Evolutionary conservation across 1,284 basidiomycete species (phyloP).

Genomic region (Schizophyllum amplum): DNA sequence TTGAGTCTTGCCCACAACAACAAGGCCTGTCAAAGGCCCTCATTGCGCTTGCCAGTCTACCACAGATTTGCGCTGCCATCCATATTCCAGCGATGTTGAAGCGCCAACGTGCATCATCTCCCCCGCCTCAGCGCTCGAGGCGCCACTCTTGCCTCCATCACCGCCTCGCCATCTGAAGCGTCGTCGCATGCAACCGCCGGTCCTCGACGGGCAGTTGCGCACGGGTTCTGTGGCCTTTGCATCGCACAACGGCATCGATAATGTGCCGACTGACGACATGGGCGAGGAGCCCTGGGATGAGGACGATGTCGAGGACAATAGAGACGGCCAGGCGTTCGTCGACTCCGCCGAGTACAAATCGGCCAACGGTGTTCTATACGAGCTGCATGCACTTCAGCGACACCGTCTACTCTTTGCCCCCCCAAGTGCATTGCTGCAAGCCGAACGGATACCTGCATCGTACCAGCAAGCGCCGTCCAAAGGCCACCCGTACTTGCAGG

Average conservation of each 20-base stretch:
- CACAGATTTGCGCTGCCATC: not conserved
- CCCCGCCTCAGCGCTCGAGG: constrained; percentile 28
- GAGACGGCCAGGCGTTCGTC: constrained; percentile 11
- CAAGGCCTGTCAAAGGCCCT: not conserved
- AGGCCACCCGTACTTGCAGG: constrained; percentile 4
- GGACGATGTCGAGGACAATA: constrained; percentile 27
- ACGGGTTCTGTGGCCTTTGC: constrained; percentile 14
- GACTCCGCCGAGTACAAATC: constrained; percentile 37
- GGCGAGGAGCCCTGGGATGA: constrained; percentile 25
- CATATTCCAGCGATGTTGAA: constrained; percentile 47
- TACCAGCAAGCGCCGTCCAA: constrained; percentile 3
- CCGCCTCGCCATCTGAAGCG: constrained; percentile 34
- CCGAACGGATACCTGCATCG: constrained; percentile 2
- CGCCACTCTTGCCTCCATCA: constrained; percentile 24
- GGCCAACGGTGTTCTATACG: constrained; percentile 54
- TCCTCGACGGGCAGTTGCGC: constrained; percentile 34
- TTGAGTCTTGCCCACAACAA: not conserved
- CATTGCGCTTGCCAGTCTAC: not conserved
- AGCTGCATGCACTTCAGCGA: constrained; percentile 58
- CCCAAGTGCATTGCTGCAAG: constrained; percentile 11
- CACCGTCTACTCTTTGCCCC: constrained; percentile 44
- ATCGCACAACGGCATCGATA: constrained; percentile 15
- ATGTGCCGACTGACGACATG: too few species aligned
- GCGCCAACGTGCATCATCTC: constrained; percentile 49
- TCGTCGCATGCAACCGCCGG: constrained; percentile 36